Evolutionary conservation across 164 flowering plant species (phyloP), one percentile per base, ranked within the genome.

Genomic region (Aristolochia fimbriata): DNA sequence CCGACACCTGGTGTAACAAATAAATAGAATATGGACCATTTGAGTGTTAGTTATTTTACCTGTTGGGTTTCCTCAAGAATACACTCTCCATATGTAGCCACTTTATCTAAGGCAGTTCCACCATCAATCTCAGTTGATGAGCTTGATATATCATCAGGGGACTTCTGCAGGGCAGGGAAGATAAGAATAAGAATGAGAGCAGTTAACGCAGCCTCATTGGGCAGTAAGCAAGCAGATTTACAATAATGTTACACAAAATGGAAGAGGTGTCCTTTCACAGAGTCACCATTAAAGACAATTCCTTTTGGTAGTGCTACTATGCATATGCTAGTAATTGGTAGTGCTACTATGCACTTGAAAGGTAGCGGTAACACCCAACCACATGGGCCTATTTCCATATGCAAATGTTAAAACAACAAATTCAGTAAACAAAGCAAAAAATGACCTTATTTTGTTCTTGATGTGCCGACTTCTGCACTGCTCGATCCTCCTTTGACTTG

Each of bases 381-480:
- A 37, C 43, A 37, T 37, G 43, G 43, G 12, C 43, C 43, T 37
- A 37, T 37, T 6, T 37, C 15, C 22, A 21, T 20, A 24, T 19
- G 1, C 1, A 6, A 51, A 51, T 24, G 15, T 4, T 17, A 8
- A 49, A 49, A 49, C 8, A 49, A 49, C 52, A 49, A 49, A 2
- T 21, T 52, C 27, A 17, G 15, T 23, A 22, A 52, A 30, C 7
- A 62, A 66, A 30, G 37, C 25, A 37, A 48, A 43, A 20, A 41
- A 0, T 46, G 75, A 91, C 96, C 96, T 73, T 72, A 49, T 70
- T 77, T 72, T 79, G 77, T 45, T 58, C 64, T 47, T 60, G 74
- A 55, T 51, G 25, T 62, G 64, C 73, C 57, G 47, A 53, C 58
- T 57, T 62, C 64, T 78, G 76, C 22, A 59, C 58, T 66, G 51